Evolutionary conservation across 805 yeast species (phyloP).

Genomic region (Hemisphaericaspora nanyangensis): DNA sequence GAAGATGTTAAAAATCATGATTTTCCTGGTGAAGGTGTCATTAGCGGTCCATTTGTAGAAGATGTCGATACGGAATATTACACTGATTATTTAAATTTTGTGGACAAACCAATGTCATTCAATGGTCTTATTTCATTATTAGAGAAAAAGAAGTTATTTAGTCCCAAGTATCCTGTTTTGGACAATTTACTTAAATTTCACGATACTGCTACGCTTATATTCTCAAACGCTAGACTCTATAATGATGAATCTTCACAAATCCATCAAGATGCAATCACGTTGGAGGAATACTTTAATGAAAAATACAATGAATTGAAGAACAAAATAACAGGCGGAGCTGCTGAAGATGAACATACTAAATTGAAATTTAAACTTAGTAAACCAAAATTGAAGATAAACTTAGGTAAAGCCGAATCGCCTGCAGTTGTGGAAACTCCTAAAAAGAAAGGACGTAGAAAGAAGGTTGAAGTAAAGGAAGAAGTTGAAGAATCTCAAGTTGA

Average conservation of each 20-base stretch:
- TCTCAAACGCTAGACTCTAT: constrained; percentile 73
- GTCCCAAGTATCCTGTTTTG: constrained; percentile 21
- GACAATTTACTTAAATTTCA: constrained; percentile 56
- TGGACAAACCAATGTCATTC: constrained; percentile 73
- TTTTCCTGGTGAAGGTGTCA: constrained; percentile 45
- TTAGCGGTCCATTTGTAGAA: constrained; percentile 71
- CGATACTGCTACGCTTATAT: constrained; percentile 58
- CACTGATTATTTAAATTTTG: constrained; percentile 77
- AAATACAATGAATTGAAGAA: constrained; percentile 28
- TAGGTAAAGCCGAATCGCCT: constrained; percentile 13
- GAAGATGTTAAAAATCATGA: constrained; percentile 42
- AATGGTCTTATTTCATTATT: constrained; percentile 52
- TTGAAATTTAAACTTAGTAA: constrained; percentile 23
- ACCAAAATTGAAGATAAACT: constrained; percentile 24
- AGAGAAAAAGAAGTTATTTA: constrained; percentile 42
- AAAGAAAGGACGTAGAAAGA: constrained; percentile 13
- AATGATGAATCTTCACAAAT: constrained; percentile 73
- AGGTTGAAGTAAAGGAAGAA: constrained; percentile 6
- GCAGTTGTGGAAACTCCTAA: constrained; percentile 14
- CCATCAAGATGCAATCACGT: constrained; percentile 62
- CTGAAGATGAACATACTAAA: constrained; percentile 12
- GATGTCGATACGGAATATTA: constrained; percentile 66
- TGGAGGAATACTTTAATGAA: constrained; percentile 51
- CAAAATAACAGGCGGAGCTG: constrained; percentile 15
- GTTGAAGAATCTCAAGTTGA: constrained; percentile 11